Evolutionary conservation across 495 filamentous ascomycete genomes (phyloP).

Genomic region (Daldinia grandis): DNA sequence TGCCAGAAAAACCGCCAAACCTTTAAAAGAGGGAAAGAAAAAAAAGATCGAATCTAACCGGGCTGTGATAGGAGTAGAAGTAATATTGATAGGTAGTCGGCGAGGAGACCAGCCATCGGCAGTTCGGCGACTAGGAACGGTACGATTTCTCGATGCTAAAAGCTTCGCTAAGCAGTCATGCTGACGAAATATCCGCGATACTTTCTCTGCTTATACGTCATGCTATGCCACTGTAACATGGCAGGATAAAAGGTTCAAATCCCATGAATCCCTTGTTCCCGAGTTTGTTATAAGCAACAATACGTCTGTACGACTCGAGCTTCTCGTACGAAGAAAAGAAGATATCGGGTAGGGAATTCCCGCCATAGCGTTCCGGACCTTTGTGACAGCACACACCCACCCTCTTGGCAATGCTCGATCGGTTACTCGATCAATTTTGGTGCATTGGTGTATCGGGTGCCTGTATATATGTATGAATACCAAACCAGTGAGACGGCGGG

Average conservation of each 20-base stretch:
- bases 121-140: conserved; percentile 38
- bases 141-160: conserved; percentile 24
- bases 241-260: conserved; percentile 28
- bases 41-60: conserved; percentile 10
- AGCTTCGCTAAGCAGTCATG: conserved; percentile 29
- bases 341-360: conserved; percentile 13
- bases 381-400: conserved; percentile 36
- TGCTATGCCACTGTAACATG: conserved; percentile 29
- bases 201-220: conserved; percentile 33
- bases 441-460: neutral
- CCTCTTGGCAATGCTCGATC: conserved; percentile 30
- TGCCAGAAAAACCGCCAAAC: conserved; percentile 7
- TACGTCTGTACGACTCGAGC: conserved; percentile 15
- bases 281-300: conserved; percentile 9
- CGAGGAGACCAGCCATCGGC: conserved; percentile 40
- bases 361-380: conserved; percentile 9
- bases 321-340: conserved; percentile 12
- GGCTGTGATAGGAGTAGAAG: conserved; percentile 28
- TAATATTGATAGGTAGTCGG: conserved; percentile 38
- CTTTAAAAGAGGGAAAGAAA: conserved; percentile 1
- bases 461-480: neutral
- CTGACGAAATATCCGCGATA: conserved; percentile 38
- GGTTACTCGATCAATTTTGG: conserved; percentile 2
- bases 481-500: conserved; percentile 28
- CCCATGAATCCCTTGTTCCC: conserved; percentile 40